These are phyloP conservation scores for Pulveroboletus sp. DNA, from an alignment of 768 basidiomycete species.

Conservation along the genomic window DNA sequence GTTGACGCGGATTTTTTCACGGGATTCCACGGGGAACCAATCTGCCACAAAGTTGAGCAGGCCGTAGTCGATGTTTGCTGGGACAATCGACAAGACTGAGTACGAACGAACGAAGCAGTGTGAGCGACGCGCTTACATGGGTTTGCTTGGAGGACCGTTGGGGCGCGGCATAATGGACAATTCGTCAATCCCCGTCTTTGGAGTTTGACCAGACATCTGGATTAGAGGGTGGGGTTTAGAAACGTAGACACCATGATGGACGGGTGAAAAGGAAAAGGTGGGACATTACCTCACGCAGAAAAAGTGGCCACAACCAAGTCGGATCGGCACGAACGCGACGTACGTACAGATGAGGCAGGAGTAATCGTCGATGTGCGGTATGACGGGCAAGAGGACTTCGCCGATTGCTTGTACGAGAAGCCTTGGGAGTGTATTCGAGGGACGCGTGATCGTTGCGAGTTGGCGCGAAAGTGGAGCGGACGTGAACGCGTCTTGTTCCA, in stretches of 20 bases:
- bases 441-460: conserved; percentile 22
- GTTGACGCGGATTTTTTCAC: conserved; percentile 70
- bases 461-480: conserved; percentile 26
- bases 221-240: conserved; percentile 14
- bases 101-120: not conserved
- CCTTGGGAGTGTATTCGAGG: conserved; percentile 48
- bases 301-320: conserved; percentile 76
- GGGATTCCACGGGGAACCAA: conserved; percentile 88
- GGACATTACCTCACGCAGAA: conserved; percentile 61
- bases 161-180: conserved; percentile 85
- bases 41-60: conserved; percentile 83
- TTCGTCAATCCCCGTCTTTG: conserved; percentile 72
- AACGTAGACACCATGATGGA: not conserved
- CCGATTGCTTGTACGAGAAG: conserved; percentile 81
- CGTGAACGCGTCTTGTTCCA: conserved; percentile 16
- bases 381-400: conserved; percentile 75
- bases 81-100: not conserved
- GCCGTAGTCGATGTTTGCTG: conserved; percentile 79
- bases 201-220: conserved; percentile 81
- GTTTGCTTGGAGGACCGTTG: conserved; percentile 74
- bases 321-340: conserved; percentile 91
- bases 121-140: conserved; percentile 50
- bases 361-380: conserved; percentile 83
- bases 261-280: not conserved
- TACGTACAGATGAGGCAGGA: conserved; percentile 84